A percentile compares a stretch with the other conserved stretches of the same genome.
Conservation (phyloP, 805 yeast species). For the Kluyveromyces siamensis region DNA sequence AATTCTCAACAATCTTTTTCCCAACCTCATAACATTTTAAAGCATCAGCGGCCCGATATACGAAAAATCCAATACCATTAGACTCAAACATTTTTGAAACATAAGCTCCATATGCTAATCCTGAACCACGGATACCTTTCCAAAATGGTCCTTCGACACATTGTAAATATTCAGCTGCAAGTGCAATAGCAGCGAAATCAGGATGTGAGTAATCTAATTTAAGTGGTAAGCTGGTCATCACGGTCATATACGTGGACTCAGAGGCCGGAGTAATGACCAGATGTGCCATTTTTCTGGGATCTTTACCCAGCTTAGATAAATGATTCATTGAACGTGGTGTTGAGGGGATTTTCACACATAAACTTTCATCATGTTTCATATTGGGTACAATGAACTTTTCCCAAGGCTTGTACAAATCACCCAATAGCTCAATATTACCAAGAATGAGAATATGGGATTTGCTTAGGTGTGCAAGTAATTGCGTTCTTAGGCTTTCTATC, state of each 20-base stretch:
- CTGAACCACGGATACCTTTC: conserved; percentile 92
- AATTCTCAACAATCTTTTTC: conserved; percentile 51
- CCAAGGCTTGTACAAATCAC: conserved; percentile 22
- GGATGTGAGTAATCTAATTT: conserved; percentile 34
- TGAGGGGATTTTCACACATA: conserved; percentile 16
- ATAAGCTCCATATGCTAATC: conserved; percentile 83
- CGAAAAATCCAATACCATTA: conserved; percentile 55
- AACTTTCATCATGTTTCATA: neutral
- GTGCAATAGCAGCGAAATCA: conserved; percentile 61
- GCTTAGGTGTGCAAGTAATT: conserved; percentile 40
- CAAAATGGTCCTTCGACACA: conserved; percentile 96
- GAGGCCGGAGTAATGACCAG: conserved; percentile 74
- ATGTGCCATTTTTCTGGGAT: conserved; percentile 43
- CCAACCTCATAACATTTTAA: conserved; percentile 53
- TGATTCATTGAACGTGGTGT: conserved; percentile 48
- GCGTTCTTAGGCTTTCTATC: conserved; percentile 37
- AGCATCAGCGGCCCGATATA: conserved; percentile 82
- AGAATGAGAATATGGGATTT: conserved; percentile 60
- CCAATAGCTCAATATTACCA: conserved; percentile 54
- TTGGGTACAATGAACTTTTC: conserved; percentile 10
- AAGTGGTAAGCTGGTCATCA: conserved; percentile 50
- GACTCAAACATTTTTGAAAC: conserved; percentile 51
- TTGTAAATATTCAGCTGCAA: conserved; percentile 68
- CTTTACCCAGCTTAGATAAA: conserved; percentile 46
- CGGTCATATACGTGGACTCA: conserved; percentile 63